Percentiles rank a stretch among this genome's conserved stretches.
Conservation (phyloP, 2,329 filamentous ascomycete species). For the Penicillium hesseltinei region DNA sequence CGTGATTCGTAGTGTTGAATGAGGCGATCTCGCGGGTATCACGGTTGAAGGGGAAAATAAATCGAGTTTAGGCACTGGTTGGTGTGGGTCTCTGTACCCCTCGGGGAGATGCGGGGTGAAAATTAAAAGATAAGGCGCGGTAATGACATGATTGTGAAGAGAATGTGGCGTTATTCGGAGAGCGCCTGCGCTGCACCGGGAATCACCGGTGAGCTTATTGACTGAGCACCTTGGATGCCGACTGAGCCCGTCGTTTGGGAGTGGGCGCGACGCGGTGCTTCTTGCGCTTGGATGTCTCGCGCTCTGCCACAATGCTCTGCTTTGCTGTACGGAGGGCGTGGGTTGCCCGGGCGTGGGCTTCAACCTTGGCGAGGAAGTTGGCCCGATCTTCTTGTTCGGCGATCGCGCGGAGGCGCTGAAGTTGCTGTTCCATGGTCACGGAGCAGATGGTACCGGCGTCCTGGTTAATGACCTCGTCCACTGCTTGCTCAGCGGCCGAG, state of each 20-base stretch:
- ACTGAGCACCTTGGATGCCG: constrained; percentile 20
- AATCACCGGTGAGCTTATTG: neutral
- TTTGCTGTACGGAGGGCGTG: constrained; percentile 40
- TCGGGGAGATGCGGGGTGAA: constrained; percentile 5
- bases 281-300: constrained; percentile 29
- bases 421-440: constrained; percentile 42
- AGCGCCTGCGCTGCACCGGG: constrained; percentile 23
- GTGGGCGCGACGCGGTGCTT: constrained; percentile 30
- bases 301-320: constrained; percentile 23
- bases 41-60: constrained; percentile 2
- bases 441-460: constrained; percentile 26
- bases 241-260: constrained; percentile 30
- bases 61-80: neutral
- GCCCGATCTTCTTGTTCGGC: constrained; percentile 40
- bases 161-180: constrained; percentile 6
- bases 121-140: constrained; percentile 11
- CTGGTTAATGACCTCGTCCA: constrained; percentile 29
- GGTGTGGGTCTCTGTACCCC: neutral
- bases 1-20: neutral
- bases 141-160: constrained; percentile 8
- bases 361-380: constrained; percentile 41
- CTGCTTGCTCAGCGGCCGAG: constrained; percentile 23
- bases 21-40: constrained; percentile 8
- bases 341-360: constrained; percentile 42
- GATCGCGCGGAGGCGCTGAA: constrained; percentile 36